Evolutionary conservation across 2,329 filamentous ascomycete genomes (phyloP), one percentile per base, ranked within the genome.

Genomic region (Sporothrix variecibatus): DNA sequence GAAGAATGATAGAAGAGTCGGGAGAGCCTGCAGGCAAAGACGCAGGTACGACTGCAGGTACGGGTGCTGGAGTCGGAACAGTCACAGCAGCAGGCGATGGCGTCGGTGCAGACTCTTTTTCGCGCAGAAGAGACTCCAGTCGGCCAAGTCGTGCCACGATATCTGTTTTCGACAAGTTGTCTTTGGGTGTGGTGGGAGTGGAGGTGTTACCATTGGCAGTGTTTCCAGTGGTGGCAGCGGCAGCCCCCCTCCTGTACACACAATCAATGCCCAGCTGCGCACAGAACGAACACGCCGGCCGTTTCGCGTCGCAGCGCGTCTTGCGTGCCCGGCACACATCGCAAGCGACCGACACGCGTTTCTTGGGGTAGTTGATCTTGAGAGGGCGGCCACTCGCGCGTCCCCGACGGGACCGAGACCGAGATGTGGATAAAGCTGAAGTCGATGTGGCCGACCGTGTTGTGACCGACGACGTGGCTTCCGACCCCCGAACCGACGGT

Each of bases 331-430:
- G 75, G 56, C 76, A 78, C 6, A 77, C 73, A 8, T 78, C 75
- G 49, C 77, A 78, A 6, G 77, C 77, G 72, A 75, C 76, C 53
- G 72, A 76, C 34, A 76, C 77, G 17, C 77, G 73, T 58, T 77
- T 77, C 72, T 78, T 78, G 31, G 77, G 77, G 65, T 78, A 78
- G 53, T 60, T 74, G 43, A 74, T 73, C 68, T 75, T 74, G 34
- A 23, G n/a, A 23, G 60, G 58, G 20, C 67, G 67, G 15, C 56
- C 38, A 26, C 17, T 3, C 6, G 40, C 40, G 8, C 40, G 8
- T 43, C 40, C 40, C 2, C 40, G 40, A 43, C 56, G 56, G 56
- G 56, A 31, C 17, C 58, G 58, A 38, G 34, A 28, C 28, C 58
- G 58, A 62, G 58, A 38, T 3, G 28, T 11, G 12, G 51, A n/a